A percentile compares a stretch with the other conserved stretches of the same genome.
Conservation (phyloP, 225 moss, liverwort and hornwort species). For the Polytrichum formosum region DNA sequence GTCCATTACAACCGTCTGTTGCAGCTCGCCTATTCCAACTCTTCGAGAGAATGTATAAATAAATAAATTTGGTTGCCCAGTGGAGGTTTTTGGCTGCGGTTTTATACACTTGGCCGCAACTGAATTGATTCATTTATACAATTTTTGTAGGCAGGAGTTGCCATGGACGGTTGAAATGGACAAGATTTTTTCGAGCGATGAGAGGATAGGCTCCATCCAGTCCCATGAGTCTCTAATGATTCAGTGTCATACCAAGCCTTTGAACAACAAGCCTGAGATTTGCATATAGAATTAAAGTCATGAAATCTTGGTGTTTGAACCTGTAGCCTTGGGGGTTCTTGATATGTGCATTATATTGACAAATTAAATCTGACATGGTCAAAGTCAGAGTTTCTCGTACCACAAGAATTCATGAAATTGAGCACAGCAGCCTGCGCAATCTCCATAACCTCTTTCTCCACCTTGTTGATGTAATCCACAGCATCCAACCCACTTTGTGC, state of each 20-base stretch:
- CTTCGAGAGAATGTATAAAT: too few relatives aligned
- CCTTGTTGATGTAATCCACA: not conserved
- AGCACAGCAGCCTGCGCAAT: conserved; percentile 17
- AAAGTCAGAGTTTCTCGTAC: not conserved
- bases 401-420: conserved; percentile 28
- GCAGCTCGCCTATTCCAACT: too few relatives aligned
- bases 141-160: too few relatives aligned
- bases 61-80: too few relatives aligned
- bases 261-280: not conserved
- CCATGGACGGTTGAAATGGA: too few relatives aligned
- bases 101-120: too few relatives aligned
- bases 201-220: too few relatives aligned
- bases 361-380: too few relatives aligned
- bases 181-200: too few relatives aligned
- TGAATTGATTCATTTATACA: too few relatives aligned
- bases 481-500: conserved; percentile 21
- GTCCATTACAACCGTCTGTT: too few relatives aligned
- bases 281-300: not conserved
- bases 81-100: too few relatives aligned
- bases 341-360: not conserved
- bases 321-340: conserved; percentile 2
- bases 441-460: conserved; percentile 23
- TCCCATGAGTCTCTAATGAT: not conserved
- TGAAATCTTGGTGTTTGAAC: not conserved
- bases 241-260: not conserved